Evolutionary conservation across 139 green algal genomes (phyloP).

Genomic region (Axilococcus clingmanii): DNA sequence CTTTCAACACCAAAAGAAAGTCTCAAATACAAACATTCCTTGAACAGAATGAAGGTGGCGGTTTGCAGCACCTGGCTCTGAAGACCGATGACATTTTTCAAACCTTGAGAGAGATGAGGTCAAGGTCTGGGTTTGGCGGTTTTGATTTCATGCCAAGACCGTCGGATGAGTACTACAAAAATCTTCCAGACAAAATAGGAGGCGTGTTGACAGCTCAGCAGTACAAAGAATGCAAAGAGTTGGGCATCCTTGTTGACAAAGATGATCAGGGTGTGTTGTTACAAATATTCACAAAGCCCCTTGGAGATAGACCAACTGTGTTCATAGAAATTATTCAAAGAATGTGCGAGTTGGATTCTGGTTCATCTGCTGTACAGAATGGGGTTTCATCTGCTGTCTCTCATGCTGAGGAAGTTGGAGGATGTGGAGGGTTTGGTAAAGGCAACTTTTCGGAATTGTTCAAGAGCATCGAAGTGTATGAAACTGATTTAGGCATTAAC

Average conservation of each 20-base stretch:
- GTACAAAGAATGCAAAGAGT: constrained; percentile 64
- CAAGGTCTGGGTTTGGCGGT: constrained; percentile 45
- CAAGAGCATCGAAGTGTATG: constrained; percentile 74
- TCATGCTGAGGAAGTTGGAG: constrained; percentile 57
- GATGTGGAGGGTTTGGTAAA: constrained; percentile 93
- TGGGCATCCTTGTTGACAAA: constrained; percentile 91
- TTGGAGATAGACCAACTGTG: constrained; percentile 80
- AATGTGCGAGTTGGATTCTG: constrained; percentile 24
- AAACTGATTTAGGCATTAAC: constrained; percentile 34
- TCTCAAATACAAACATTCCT: constrained; percentile 87
- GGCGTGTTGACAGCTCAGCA: constrained; percentile 56
- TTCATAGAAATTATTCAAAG: constrained; percentile 99
- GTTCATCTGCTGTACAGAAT: not conserved
- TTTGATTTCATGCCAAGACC: constrained; percentile 86
- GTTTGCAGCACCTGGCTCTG: constrained; percentile 95
- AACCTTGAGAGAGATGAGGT: constrained; percentile 69
- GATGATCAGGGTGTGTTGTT: constrained; percentile 96
- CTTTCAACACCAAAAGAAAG: constrained; percentile 73
- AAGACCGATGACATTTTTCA: constrained; percentile 90
- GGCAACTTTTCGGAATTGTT: constrained; percentile 96
- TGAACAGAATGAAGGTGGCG: constrained; percentile 94
- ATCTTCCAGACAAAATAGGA: constrained; percentile 49
- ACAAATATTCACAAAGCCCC: constrained; percentile 87
- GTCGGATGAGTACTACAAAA: constrained; percentile 74
- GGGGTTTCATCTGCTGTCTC: constrained; percentile 4